These are phyloP conservation scores for Hypoxylon sp. DNA, from an alignment of 2,329 filamentous ascomycete genomes.

Conservation along the genomic window DNA sequence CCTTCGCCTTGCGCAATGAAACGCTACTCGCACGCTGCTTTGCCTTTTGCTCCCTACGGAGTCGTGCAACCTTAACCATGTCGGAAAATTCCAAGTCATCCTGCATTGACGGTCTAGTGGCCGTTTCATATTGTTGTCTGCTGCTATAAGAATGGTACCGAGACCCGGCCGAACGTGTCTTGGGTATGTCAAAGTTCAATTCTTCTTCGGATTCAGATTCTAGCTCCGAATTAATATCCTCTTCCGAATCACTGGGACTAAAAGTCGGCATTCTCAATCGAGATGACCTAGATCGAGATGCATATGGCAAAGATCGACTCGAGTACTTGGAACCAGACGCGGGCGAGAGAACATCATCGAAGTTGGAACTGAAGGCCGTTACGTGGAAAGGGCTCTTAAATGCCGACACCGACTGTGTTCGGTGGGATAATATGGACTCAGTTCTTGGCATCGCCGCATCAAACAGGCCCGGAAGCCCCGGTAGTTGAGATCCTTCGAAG, in stretches of 20 bases:
- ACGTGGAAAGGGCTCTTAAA: constrained; percentile 24
- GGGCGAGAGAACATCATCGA: constrained; percentile 17
- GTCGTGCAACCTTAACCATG: constrained; percentile 19
- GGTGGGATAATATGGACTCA: constrained; percentile 15
- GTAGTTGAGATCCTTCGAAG: constrained; percentile 43
- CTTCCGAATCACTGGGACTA: constrained; percentile 43
- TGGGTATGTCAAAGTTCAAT: constrained; percentile 50
- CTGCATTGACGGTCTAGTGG: constrained; percentile 21
- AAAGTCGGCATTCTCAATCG: constrained; percentile 42
- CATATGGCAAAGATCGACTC: constrained; percentile 27
- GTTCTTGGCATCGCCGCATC: constrained; percentile 30
- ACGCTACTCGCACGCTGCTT: constrained; percentile 28
- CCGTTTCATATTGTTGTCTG: constrained; percentile 28
- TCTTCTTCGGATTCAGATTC: constrained; percentile 48
- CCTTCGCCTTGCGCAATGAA: constrained; percentile 30
- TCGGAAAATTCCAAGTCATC: constrained; percentile 28
- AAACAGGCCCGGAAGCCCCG: constrained; percentile 49
- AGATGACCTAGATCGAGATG: constrained; percentile 18
- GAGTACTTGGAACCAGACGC: constrained; percentile 26
- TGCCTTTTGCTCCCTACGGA: constrained; percentile 35
- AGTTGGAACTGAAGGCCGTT: constrained; percentile 21
- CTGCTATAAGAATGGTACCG: constrained; percentile 24
- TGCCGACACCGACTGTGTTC: constrained; percentile 8
- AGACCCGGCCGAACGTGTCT: constrained; percentile 34
- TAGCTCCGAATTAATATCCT: constrained; percentile 15